phyloP scores from a whole-genome alignment of 805 yeast species.

The Kuraishia floccosa region DNA sequence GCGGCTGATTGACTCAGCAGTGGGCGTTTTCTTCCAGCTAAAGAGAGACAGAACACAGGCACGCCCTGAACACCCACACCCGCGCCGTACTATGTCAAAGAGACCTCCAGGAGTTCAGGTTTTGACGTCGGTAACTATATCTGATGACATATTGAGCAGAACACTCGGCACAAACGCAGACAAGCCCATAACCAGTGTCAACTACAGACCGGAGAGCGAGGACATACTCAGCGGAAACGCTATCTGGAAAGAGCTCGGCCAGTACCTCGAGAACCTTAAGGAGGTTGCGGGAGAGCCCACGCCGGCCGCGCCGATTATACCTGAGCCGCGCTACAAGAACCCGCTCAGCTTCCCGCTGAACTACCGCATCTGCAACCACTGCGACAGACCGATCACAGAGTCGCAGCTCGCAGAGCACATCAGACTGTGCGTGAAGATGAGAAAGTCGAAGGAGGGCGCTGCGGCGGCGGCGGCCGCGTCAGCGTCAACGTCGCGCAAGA shows the following conservation, averaged over 20 bases:
- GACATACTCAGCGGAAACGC: neutral
- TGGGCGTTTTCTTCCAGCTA: no score
- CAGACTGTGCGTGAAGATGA: slow-evolving; percentile 21
- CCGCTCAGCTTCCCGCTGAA: slow-evolving; percentile 27
- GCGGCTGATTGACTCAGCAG: no score
- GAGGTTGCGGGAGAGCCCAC: slow-evolving; percentile 5
- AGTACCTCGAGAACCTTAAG: slow-evolving; percentile 18
- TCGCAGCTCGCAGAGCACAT: slow-evolving; percentile 26
- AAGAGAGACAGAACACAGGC: no score
- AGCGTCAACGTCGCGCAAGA: neutral
- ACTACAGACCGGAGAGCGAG: neutral
- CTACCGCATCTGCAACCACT: slow-evolving; percentile 34
- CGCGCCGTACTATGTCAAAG: slow-evolving; percentile 3
- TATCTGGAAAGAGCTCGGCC: slow-evolving; percentile 23
- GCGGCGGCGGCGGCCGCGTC: slow-evolving; percentile 1
- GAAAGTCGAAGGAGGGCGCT: slow-evolving; percentile 12
- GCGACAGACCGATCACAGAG: slow-evolving; percentile 32
- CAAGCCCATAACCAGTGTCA: slow-evolving; percentile 1
- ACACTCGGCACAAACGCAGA: slow-evolving; percentile 1
- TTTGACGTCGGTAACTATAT: neutral
- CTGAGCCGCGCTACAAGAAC: slow-evolving; percentile 9
- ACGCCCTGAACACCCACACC: no score
- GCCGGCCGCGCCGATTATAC: neutral
- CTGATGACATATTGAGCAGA: neutral
- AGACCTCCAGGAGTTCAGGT: slow-evolving; percentile 2